Evolutionary conservation across 306 rosid genomes (phyloP).

Genomic region (Sicyos baderoa): DNA sequence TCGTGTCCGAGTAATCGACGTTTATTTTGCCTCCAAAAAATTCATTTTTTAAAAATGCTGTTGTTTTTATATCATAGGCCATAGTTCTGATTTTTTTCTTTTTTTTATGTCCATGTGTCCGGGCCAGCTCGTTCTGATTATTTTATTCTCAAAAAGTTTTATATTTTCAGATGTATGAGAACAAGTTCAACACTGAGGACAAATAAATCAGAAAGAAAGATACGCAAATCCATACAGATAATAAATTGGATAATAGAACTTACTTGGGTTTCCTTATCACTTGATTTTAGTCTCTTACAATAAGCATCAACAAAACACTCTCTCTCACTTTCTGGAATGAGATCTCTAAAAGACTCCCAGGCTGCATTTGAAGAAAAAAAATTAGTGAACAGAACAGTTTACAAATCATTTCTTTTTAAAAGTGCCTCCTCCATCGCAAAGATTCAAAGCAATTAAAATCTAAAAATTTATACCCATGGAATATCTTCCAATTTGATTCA

Average conservation of each 20-base stretch:
- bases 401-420: background rate
- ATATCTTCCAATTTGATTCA: background rate
- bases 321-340: conserved; percentile 75
- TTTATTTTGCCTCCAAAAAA: background rate
- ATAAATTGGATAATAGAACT: conserved; percentile 18
- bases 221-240: background rate
- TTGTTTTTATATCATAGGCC: background rate
- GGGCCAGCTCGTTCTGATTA: too few relatives aligned
- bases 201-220: background rate
- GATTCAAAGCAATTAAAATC: background rate
- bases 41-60: background rate
- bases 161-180: conserved; percentile 3
- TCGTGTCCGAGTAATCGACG: background rate
- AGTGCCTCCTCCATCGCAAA: background rate
- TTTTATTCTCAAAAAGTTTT: background rate
- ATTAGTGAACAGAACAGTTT: conserved; percentile 11
- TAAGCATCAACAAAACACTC: conserved; percentile 70
- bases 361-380: conserved; percentile 37
- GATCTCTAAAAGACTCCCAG: conserved; percentile 89
- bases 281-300: conserved; percentile 72
- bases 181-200: background rate
- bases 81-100: background rate
- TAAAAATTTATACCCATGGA: background rate
- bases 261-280: conserved; percentile 66
- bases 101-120: too few relatives aligned